Conservation (phyloP, 495 filamentous ascomycete species). For the Penicillium paradoxum region DNA sequence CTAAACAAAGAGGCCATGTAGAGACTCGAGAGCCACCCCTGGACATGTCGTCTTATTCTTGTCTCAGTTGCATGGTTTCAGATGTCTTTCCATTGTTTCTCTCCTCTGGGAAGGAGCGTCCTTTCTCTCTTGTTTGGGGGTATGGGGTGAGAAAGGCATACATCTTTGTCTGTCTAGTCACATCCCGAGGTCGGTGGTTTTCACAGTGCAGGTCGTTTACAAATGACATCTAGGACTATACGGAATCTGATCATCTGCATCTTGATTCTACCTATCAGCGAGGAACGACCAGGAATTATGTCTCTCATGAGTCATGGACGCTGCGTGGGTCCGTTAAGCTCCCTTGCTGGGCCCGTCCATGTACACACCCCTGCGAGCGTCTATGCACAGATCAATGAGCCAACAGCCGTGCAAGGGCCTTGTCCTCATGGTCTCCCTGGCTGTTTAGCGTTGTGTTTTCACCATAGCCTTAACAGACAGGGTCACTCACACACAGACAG, state of each 20-base stretch:
- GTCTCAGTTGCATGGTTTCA: background rate
- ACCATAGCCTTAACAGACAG: background rate
- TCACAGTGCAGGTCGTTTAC: too few species aligned
- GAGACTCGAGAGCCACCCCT: background rate
- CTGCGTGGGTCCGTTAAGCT: background rate
- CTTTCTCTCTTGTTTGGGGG: background rate
- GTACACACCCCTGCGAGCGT: constrained; percentile 1
- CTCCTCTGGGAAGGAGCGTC: background rate
- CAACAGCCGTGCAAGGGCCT: background rate
- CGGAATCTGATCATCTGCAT: background rate
- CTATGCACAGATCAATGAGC: background rate
- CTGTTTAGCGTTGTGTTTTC: background rate
- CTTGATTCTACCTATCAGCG: background rate
- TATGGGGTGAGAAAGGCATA: background rate
- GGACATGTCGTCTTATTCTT: background rate
- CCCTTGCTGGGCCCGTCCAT: background rate
- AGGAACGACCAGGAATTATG: background rate
- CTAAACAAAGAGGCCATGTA: background rate
- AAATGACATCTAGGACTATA: too few species aligned
- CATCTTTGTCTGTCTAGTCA: background rate
- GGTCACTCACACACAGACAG: background rate
- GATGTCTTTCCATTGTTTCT: background rate
- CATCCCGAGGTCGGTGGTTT: too few species aligned
- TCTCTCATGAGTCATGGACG: background rate
- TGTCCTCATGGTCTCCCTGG: background rate